Base-by-base conservation (phyloP, 1,284 basidiomycete genomes). In the Sanghuangporus baumii region DNA sequence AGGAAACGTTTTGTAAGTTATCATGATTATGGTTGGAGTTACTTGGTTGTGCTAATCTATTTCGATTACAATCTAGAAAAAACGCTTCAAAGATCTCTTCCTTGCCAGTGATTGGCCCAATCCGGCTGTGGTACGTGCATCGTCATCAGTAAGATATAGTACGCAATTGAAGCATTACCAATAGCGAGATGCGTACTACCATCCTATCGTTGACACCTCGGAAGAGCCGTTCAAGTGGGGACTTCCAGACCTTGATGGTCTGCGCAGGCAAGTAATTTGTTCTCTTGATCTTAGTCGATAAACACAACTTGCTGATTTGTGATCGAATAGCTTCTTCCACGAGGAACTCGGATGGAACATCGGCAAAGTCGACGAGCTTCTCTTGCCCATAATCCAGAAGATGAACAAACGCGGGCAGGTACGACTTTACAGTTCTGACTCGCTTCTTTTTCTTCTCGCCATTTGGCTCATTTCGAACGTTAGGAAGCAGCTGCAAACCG, bases 211-310 rank as follows among this genome's bases (percentile, higher is more conserved):
- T 5, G 96, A 98, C 72, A 83, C 86, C 57, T 96, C 94, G 2
- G 88, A 94, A 60, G 96, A 99, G 70, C 89, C 92, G 0, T 99
- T 99, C 73, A 93, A 94, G 69, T 99, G 97, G 97, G 96, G 94
- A 8, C 79, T 96, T 66, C 95, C 96, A 6, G 96, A 98, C 71
- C 84, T 99, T 1, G 94, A 98, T 69, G 93, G 89, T 1, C 81
- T 98, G 57, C 85, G 94, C 68, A 76, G 82, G 91, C 94, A 71
- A 67, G 88, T 34, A 23, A 23, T 2, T 23, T 23, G 23, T 23
- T 23, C 20, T 14, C 50, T 31, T 58, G 55, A n/a, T 14, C 16
- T 16, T 5, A 1, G 31, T 14, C n/a, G 11, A 34, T 37, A 6
- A 8, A 14, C 5, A 6, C 7, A 3, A 18, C 37, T 54, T 16